Base-by-base conservation (phyloP, 2,329 filamentous ascomycete genomes). In the Fusarium napiforme region DNA sequence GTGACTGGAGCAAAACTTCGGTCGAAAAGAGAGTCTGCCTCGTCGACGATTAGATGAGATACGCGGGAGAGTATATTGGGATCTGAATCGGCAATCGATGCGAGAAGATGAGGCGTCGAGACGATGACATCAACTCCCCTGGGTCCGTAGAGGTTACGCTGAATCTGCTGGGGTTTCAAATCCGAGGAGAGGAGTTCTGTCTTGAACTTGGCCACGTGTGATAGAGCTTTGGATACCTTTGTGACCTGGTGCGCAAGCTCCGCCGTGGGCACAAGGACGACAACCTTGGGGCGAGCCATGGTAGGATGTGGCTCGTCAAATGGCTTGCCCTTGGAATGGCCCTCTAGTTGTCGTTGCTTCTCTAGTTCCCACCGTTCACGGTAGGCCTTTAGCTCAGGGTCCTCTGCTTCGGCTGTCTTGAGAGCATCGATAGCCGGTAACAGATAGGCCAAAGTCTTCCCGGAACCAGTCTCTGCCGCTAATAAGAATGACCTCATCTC, bases 1-100 rank as follows among this genome's bases (percentile, higher is more conserved):
- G 96, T 98, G 30, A 92, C 91, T 2, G 94, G 92, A 8, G 93
- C 89, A 84, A 99, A 99, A 67, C 94, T 97, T 65, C 95, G 93
- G 83, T 99, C 97, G 75, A 99, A 90, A 15, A 99, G 90, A 8
- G 95, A 98, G 83, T 99, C 96, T 3, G 97, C 97, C 85, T 99
- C 97, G 80, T 99, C 97, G 55, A 97, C 88, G 67, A 99, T 89
- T 16, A 99, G 87, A 80, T 98, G 94, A 4, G 90, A 91, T 66
- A 98, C 95, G 18, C 94, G 92, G n/a, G 94, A 95, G 40, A 99
- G 89, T 69, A 99, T 91, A 78, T 97, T 96, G 16, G 96, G 96
- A 74, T 98, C 95, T 26, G 91, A 92, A 74, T 97, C 91, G 18
- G 94, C 94, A 78, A 99, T 96, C 69, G 93, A 95, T 63, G 93